Evolutionary conservation across 371 early-diverging fungal species (phyloP).

Genomic region (Lichtheimia ornata): DNA sequence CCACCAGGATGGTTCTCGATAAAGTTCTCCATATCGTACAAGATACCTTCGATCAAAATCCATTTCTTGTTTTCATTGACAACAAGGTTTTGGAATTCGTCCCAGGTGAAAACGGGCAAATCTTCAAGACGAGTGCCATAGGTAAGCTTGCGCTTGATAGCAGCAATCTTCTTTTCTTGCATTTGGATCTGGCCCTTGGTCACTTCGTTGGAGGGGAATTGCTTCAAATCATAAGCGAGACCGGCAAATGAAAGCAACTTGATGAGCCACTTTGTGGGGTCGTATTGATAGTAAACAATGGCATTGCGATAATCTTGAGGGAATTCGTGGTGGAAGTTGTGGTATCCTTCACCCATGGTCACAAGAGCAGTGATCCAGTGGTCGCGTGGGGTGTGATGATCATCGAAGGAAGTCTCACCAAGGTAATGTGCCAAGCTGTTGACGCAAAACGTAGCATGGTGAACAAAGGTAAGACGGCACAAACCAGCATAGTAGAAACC

Average conservation of each 20-base stretch:
- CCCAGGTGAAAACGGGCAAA: slow-evolving; percentile 76
- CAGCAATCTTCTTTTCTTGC: slow-evolving; percentile 79
- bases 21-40: slow-evolving; percentile 90
- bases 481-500: slow-evolving; percentile 88
- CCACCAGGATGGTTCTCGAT: slow-evolving; percentile 93
- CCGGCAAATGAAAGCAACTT: slow-evolving; percentile 64
- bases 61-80: slow-evolving; percentile 68
- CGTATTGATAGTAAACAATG: slow-evolving; percentile 87
- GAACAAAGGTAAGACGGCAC: slow-evolving; percentile 78
- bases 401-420: slow-evolving; percentile 83
- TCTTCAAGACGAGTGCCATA: slow-evolving; percentile 77
- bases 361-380: slow-evolving; percentile 80
- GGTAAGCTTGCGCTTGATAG: slow-evolving; percentile 57
- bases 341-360: slow-evolving; percentile 86
- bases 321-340: slow-evolving; percentile 95
- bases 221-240: slow-evolving; percentile 86
- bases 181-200: slow-evolving; percentile 81
- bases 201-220: slow-evolving; percentile 90
- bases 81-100: slow-evolving; percentile 70
- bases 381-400: slow-evolving; percentile 80
- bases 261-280: slow-evolving; percentile 96
- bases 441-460: slow-evolving; percentile 95
- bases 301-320: slow-evolving; percentile 96
- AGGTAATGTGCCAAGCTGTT: slow-evolving; percentile 87
- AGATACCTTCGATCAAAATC: slow-evolving; percentile 84